Evolutionary conservation across 192 early-diverging fungal species (phyloP), one percentile per base, ranked within the genome.

Genomic region (Coemansia sp.): DNA sequence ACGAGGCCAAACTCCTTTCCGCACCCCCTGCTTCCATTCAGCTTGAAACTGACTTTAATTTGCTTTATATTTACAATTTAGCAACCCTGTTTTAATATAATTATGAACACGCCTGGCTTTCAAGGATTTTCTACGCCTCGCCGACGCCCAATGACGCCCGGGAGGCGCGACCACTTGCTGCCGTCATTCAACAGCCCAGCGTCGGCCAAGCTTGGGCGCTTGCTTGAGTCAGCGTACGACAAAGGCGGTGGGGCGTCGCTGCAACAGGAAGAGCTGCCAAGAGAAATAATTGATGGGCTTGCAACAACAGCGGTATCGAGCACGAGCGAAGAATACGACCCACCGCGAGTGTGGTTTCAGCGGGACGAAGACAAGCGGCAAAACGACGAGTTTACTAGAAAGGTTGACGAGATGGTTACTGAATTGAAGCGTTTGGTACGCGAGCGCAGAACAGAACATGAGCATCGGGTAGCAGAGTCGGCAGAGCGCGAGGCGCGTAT

Each of bases 271-370:
- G 72, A 61, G 29, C 43, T 76, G 4, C 65, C 71, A 2, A 33
- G 33, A 1, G 65, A 75, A 22, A 19, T 68, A 2, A 47, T 49
- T n/a, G 60, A 72, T 25, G 48, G 30, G 5, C 51, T 72, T 9
- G 32, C 69, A 0, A 51, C 63, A 6, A 42, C 58, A 2, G 61
- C 70, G 10, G 58, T 62, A 5, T 33, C 27, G 13, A 26, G 50
- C 15, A 66, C 70, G 3, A 58, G 53, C 37, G 63, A 66, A 18
- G 75, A 78, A 15, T 78, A 78, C 36, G 75, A 78, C 13, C 54
- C 75, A 17, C 75, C 75, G 8, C 68, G 69, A 2, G 69, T 78
- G 3, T 71, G 68, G 68, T 72, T 78, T 51, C 68, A 78, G 26
- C 70, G 60, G 6, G 64, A 72, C 11, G 67, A 77, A 47, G 75